Evolutionary conservation across 768 basidiomycete species (phyloP).

Genomic region (Boletus bicolor): DNA sequence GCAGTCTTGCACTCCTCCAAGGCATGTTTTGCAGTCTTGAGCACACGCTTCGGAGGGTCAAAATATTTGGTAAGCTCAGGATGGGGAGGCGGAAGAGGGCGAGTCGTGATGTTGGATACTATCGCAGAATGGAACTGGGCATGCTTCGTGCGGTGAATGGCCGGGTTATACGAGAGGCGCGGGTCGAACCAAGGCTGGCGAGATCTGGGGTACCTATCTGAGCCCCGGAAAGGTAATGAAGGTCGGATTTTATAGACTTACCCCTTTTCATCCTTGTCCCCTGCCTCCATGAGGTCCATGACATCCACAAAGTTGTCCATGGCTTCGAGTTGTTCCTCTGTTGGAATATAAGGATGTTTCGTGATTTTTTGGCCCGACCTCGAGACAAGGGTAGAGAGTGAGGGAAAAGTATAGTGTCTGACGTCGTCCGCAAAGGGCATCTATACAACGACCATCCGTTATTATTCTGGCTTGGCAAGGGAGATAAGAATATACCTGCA

Average conservation of each 20-base stretch:
- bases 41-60: conserved; percentile 65
- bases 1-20: conserved; percentile 58
- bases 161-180: conserved; percentile 78
- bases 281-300: conserved; percentile 81
- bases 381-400: conserved; percentile 67
- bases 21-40: conserved; percentile 55
- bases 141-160: conserved; percentile 88
- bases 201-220: conserved; percentile 40
- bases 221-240: neutral
- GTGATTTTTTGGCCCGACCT: conserved; percentile 71
- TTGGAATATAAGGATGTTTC: conserved; percentile 82
- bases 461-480: neutral
- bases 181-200: conserved; percentile 75
- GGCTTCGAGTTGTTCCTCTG: conserved; percentile 65
- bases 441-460: conserved; percentile 36
- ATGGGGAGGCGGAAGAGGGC: conserved; percentile 84
- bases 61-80: conserved; percentile 83
- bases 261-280: conserved; percentile 76
- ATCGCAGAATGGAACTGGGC: conserved; percentile 88
- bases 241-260: conserved; percentile 30
- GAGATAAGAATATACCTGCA: conserved; percentile 51
- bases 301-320: conserved; percentile 88
- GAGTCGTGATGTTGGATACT: conserved; percentile 62
- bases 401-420: conserved; percentile 82
- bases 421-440: conserved; percentile 96